phyloP scores from a whole-genome alignment of 495 filamentous ascomycete genomes.

The Trichoderma virens region DNA sequence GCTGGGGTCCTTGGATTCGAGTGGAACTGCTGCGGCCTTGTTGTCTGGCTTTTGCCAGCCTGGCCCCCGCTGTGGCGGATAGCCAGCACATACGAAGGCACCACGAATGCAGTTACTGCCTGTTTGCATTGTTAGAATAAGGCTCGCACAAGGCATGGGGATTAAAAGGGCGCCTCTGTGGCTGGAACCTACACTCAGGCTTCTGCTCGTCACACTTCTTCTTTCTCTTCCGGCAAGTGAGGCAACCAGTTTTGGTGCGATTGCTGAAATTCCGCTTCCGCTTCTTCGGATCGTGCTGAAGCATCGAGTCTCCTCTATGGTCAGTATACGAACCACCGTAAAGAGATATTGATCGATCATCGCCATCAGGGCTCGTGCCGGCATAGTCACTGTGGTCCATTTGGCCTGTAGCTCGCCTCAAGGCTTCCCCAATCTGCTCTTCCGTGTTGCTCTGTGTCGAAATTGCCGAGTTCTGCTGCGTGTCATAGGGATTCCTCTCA shows the following conservation, averaged over 20 bases:
- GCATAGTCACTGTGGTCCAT: slow-evolving; percentile 36
- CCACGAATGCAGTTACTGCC: slow-evolving; percentile 90
- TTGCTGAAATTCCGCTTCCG: slow-evolving; percentile 91
- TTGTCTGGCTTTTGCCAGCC: slow-evolving; percentile 54
- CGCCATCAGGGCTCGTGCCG: slow-evolving; percentile 41
- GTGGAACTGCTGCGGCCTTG: slow-evolving; percentile 59
- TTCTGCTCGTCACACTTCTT: slow-evolving; percentile 98
- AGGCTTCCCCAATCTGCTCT: slow-evolving; percentile 34
- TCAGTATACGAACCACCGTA: slow-evolving; percentile 37
- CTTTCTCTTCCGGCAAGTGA: slow-evolving; percentile 89
- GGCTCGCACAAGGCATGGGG: neutral
- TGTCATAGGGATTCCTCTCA: slow-evolving; percentile 36
- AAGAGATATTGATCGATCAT: slow-evolving; percentile 34
- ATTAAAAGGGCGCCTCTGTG: slow-evolving; percentile 6
- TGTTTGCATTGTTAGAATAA: slow-evolving; percentile 25
- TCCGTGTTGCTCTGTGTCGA: slow-evolving; percentile 35
- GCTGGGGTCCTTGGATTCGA: slow-evolving; percentile 74
- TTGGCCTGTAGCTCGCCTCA: slow-evolving; percentile 32
- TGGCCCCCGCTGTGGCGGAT: slow-evolving; percentile 61
- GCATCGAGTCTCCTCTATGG: slow-evolving; percentile 38
- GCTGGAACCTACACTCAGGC: slow-evolving; percentile 66
- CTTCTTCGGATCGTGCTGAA: slow-evolving; percentile 67
- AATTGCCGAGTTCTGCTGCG: slow-evolving; percentile 31
- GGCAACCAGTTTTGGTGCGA: slow-evolving; percentile 93
- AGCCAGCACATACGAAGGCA: slow-evolving; percentile 91